Conservation (phyloP, 768 basidiomycete genomes). For the button mushroom (Agaricus bisporus) region DNA sequence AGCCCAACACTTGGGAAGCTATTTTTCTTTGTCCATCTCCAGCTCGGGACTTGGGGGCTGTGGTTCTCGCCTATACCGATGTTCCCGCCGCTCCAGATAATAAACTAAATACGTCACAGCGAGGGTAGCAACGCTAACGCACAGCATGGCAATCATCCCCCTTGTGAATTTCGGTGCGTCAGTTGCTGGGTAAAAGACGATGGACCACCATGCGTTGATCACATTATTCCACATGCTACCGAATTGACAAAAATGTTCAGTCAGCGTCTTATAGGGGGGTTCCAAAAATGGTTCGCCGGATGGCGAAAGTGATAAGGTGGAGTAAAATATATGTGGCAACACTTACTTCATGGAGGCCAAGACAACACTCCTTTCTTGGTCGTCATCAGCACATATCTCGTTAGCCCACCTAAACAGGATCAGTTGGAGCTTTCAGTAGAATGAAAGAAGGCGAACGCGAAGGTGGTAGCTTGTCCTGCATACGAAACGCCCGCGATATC, state of each 20-base stretch:
- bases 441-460: constrained; percentile 40
- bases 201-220: constrained; percentile 65
- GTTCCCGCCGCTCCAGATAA: constrained; percentile 40
- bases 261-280: not conserved
- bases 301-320: not conserved
- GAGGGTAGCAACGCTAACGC: constrained; percentile 50
- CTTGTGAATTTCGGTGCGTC: constrained; percentile 63
- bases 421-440: constrained; percentile 3
- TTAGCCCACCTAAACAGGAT: constrained; percentile 60
- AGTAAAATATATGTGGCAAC: not conserved
- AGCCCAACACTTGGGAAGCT: not conserved
- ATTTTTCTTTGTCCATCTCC: not conserved
- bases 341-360: constrained; percentile 71
- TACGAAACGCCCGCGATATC: constrained; percentile 63
- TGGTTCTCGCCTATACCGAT: constrained; percentile 2
- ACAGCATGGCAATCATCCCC: constrained; percentile 67
- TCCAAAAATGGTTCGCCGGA: too few species aligned
- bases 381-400: constrained; percentile 65
- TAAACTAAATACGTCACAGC: constrained; percentile 50
- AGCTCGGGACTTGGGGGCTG: not conserved
- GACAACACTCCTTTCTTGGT: constrained; percentile 62
- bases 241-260: not conserved
- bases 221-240: constrained; percentile 64
- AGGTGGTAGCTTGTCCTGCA: constrained; percentile 72
- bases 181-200: constrained; percentile 68